These are phyloP conservation scores for Medicago arabica DNA, from an alignment of 306 rosid genomes.

Conservation along the genomic window DNA sequence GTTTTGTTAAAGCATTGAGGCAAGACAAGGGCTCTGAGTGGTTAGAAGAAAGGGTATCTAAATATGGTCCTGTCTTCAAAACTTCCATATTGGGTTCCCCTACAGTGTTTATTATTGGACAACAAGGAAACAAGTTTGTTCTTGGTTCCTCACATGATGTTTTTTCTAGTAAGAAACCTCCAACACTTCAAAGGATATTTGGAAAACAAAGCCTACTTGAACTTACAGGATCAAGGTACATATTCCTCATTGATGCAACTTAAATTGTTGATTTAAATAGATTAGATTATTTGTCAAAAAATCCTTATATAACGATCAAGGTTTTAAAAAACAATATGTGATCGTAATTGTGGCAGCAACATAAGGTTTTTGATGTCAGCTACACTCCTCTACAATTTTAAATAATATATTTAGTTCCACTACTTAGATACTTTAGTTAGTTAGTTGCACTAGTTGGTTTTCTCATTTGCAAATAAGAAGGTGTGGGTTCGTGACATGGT, in stretches of 20 bases:
- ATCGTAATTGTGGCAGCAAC: too few species aligned
- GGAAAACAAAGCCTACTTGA: constrained; percentile 52
- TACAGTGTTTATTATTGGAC: constrained; percentile 51
- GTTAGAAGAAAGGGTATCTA: constrained; percentile 53
- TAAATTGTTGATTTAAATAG: neutral
- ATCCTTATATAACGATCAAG: too few species aligned
- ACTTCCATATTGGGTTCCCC: constrained; percentile 61
- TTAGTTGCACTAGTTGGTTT: too few species aligned
- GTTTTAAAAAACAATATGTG: too few species aligned
- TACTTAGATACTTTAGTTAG: too few species aligned
- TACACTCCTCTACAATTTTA: too few species aligned
- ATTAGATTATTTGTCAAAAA: too few species aligned
- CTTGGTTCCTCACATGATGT: constrained; percentile 53
- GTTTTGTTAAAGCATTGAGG: constrained; percentile 49
- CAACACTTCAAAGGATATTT: constrained; percentile 42
- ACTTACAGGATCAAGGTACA: constrained; percentile 57
- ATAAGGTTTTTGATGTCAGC: too few species aligned
- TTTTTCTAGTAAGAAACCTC: constrained; percentile 54
- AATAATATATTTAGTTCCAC: too few species aligned
- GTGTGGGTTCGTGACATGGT: too few species aligned
- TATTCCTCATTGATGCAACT: neutral
- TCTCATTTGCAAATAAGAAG: too few species aligned
- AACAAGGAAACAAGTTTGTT: constrained; percentile 56
- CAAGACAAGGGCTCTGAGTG: constrained; percentile 52
- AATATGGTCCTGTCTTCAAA: constrained; percentile 57